Evolutionary conservation across 305 asterid genomes (phyloP).

Genomic region (Rubia occidens): DNA sequence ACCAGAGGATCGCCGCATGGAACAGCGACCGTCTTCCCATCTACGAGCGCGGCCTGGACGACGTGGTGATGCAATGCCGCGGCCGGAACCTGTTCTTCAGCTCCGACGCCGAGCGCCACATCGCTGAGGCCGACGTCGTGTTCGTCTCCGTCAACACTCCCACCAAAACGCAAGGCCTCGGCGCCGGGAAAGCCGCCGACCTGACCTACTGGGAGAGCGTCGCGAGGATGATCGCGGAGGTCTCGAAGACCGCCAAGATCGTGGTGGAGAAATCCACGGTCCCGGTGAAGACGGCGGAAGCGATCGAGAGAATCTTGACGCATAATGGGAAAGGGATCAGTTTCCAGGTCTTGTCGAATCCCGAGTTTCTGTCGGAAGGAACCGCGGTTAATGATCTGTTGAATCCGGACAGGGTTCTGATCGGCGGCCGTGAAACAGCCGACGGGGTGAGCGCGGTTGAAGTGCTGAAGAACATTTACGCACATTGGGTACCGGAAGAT

Average conservation of each 20-base stretch:
- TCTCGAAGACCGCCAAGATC: constrained; percentile 6
- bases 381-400: constrained; percentile 7
- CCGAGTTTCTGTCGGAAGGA: constrained; percentile 9
- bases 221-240: constrained; percentile 2
- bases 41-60: constrained; percentile 13
- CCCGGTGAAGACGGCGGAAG: constrained; percentile 7
- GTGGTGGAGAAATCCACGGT: constrained; percentile 7
- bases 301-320: constrained; percentile 1
- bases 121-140: constrained; percentile 13
- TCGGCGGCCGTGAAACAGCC: constrained; percentile 1
- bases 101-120: constrained; percentile 11
- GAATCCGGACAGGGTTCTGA: neutral
- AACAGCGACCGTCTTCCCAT: constrained; percentile 12
- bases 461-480: constrained; percentile 4
- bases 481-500: constrained; percentile 10
- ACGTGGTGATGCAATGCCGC: constrained; percentile 13
- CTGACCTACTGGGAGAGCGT: constrained; percentile 9
- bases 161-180: constrained; percentile 7
- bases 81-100: constrained; percentile 15
- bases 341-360: constrained; percentile 2
- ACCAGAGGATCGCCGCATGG: constrained; percentile 13
- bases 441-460: neutral
- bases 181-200: constrained; percentile 6
- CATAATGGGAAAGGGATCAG: constrained; percentile 1
- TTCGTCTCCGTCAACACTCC: constrained; percentile 10